These are phyloP conservation scores for Paramecium biaurelia DNA, from an alignment of 73 alveolate species.

Conservation along the genomic window DNA sequence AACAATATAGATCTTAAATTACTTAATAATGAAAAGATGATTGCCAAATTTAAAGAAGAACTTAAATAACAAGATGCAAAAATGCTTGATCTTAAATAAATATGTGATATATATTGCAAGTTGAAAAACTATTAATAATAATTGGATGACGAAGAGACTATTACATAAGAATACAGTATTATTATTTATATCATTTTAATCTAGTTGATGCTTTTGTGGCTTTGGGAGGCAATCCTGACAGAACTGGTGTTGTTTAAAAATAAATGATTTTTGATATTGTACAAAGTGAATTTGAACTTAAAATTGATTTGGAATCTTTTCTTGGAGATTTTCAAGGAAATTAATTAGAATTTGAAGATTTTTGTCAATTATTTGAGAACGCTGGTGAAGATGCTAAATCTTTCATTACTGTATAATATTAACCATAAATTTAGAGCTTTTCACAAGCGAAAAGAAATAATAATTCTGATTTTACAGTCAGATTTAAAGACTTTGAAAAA, in stretches of 20 bases:
- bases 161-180: conserved; percentile 17
- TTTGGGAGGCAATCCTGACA: conserved; percentile 69
- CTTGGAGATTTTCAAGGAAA: conserved; percentile 67
- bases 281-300: conserved; percentile 67
- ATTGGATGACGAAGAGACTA: conserved; percentile 8
- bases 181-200: neutral
- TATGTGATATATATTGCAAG: neutral
- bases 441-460: neutral
- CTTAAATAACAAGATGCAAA: neutral
- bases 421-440: neutral
- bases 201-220: conserved; percentile 79
- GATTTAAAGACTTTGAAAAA: neutral
- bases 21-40: neutral
- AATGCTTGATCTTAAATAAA: neutral
- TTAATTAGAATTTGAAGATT: neutral
- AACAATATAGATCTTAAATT: neutral
- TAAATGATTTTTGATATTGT: conserved; percentile 60
- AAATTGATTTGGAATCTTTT: conserved; percentile 73
- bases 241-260: conserved; percentile 64
- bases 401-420: neutral
- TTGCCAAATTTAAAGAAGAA: neutral
- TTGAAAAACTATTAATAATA: neutral
- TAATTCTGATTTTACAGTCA: neutral
- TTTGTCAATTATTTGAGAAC: conserved; percentile 4
- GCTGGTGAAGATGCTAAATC: conserved; percentile 46